Conservation (phyloP, 768 basidiomycete species). For the Naganishia vishniacii region DNA sequence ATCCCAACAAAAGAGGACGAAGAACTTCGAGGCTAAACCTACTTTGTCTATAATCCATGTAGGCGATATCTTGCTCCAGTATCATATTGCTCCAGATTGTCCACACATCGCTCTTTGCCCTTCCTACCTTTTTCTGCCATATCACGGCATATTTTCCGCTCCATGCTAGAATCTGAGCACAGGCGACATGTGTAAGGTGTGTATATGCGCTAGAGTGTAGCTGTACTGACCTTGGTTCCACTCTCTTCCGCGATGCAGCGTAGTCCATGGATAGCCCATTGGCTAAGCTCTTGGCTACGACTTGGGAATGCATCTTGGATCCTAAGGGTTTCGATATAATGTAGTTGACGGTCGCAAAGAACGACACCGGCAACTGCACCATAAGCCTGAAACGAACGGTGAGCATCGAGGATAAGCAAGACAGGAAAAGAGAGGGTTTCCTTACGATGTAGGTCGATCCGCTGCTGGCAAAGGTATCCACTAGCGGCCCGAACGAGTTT, state of each 20-base stretch:
- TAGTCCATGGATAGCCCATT: not conserved
- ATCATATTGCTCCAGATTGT: constrained; percentile 12
- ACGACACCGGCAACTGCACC: constrained; percentile 9
- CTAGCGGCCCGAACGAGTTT: constrained; percentile 3
- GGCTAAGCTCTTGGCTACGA: not conserved
- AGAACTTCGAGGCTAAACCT: not conserved
- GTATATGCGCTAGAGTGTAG: not conserved
- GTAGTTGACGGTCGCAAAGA: constrained; percentile 11
- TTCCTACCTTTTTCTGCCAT: not conserved
- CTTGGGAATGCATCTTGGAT: constrained; percentile 14
- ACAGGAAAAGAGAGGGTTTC: too few species aligned
- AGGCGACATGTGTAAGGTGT: not conserved
- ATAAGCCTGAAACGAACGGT: not conserved
- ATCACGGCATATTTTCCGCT: constrained; percentile 9
- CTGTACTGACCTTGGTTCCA: not conserved
- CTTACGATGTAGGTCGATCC: constrained; percentile 1
- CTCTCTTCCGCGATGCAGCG: not conserved
- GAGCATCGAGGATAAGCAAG: not conserved
- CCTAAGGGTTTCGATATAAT: constrained; percentile 1
- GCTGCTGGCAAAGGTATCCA: not conserved
- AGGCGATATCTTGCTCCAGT: not conserved
- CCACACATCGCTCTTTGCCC: not conserved
- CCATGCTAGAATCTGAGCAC: constrained; percentile 1
- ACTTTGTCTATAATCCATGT: constrained; percentile 4
- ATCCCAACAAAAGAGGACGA: too few species aligned